Evolutionary conservation across 192 early-diverging fungal species (phyloP).

Genomic region (Podila verticillata): DNA sequence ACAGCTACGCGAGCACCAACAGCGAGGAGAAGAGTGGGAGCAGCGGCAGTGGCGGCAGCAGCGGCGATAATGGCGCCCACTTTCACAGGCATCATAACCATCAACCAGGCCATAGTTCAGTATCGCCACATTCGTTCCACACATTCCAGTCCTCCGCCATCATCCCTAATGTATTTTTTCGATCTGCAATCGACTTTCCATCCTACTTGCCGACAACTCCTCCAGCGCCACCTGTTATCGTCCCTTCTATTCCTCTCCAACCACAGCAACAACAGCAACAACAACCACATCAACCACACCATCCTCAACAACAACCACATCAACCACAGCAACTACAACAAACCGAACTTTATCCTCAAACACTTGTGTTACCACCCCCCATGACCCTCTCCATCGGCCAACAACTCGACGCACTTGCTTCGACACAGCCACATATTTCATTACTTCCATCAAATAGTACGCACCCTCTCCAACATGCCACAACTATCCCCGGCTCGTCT

Average conservation of each 20-base stretch:
- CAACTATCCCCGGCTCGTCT: no score
- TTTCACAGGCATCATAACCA: constrained; percentile 16
- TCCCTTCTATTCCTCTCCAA: background rate
- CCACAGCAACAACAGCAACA: constrained; percentile 3
- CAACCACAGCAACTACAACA: background rate
- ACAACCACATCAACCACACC: constrained; percentile 1
- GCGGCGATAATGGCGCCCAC: background rate
- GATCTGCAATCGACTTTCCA: background rate
- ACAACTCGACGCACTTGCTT: background rate
- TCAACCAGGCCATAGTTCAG: background rate
- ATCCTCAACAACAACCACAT: background rate
- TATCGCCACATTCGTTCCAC: background rate
- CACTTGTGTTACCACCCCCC: background rate
- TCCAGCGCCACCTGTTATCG: background rate
- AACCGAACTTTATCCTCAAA: background rate
- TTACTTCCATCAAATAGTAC: background rate
- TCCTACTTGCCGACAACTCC: background rate
- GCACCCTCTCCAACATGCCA: background rate
- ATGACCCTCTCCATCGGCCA: constrained; percentile 6
- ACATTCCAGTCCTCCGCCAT: constrained; percentile 18
- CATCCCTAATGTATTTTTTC: constrained; percentile 17
- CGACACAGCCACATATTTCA: background rate
- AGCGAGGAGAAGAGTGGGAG: constrained; percentile 7
- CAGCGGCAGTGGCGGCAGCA: background rate
- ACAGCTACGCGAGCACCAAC: constrained; percentile 8